Evolutionary conservation across 768 basidiomycete species (phyloP), one percentile per base, ranked within the genome.

Genomic region (Strobilomyces confusus): DNA sequence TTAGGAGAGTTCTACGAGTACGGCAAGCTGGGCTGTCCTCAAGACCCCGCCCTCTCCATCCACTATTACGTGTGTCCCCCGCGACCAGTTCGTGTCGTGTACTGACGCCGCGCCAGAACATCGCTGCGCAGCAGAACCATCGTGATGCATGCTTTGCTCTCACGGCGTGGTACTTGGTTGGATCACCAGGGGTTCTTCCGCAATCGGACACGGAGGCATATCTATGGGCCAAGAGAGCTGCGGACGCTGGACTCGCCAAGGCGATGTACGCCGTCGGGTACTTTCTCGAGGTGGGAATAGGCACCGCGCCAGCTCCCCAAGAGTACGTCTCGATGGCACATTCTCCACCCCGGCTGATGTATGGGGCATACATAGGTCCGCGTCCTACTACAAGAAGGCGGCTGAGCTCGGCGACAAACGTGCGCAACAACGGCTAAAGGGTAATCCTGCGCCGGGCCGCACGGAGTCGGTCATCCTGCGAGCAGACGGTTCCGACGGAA

Each of bases 1-100:
- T 74, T 98, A 52, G 97, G 97, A 23, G 95, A 98, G 73, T 98
- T 95, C 70, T 99, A 99, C 69, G 97, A 99, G 75, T 99, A 98
- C 69, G 97, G 97, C 33, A 95, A 92, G 77, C 88, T 98, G 83
- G 95, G 94, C 9, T 98, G 97, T 64, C 97, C 97, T 17, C 91
- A 94, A 67, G 97, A 99, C 68, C 83, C 95, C 1, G 97, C 97
- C 26, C 76, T 99, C 52, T 95, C 92, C 43, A 99, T 99, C 62
- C 97, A 99, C 72, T 98, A 98, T 71, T 98, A 99, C 70, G 94
- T 95, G 72, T 68, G 89, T 80, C n/a, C n/a, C 51, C 20, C 30
- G 23, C 34, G 41, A 23, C 25, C 30, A 5, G 12, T 52, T 15
- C 38, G 49, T 59, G 44, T 59, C 32, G 40, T 22, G 52, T 42